Conservation (phyloP, 2,329 filamentous ascomycete species). For the Colletotrichum plurivorum region DNA sequence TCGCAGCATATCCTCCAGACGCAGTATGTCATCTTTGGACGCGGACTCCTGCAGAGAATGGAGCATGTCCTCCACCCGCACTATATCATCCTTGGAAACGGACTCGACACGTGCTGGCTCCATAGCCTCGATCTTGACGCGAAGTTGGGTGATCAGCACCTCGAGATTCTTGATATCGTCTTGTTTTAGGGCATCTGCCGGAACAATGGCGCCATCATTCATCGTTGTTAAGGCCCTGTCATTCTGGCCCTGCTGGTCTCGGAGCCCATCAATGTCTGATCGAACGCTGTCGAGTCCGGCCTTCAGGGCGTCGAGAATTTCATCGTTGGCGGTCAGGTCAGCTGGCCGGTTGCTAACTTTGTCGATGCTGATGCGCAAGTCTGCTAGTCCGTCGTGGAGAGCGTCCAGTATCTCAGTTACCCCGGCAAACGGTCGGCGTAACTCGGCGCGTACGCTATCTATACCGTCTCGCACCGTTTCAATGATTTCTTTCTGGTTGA, state of each 20-base stretch:
- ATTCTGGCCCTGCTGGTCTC: constrained; percentile 64
- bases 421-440: constrained; percentile 76
- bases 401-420: constrained; percentile 92
- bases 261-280: constrained; percentile 83
- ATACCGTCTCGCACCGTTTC: constrained; percentile 80
- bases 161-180: constrained; percentile 91
- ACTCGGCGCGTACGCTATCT: constrained; percentile 80
- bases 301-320: constrained; percentile 90
- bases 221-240: constrained; percentile 67
- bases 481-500: constrained; percentile 75
- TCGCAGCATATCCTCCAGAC: constrained; percentile 60
- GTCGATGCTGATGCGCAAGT: constrained; percentile 83
- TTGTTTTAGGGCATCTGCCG: constrained; percentile 70
- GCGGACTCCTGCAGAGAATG: constrained; percentile 54
- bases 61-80: constrained; percentile 59
- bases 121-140: constrained; percentile 86
- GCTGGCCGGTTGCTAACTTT: constrained; percentile 82
- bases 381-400: constrained; percentile 87
- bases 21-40: constrained; percentile 54
- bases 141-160: constrained; percentile 83
- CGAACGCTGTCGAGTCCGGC: constrained; percentile 83
- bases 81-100: constrained; percentile 55
- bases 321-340: constrained; percentile 87
- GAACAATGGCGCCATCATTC: constrained; percentile 65
- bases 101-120: constrained; percentile 59